phyloP scores from a whole-genome alignment of 768 basidiomycete species.

The Termitomyces sp. region DNA sequence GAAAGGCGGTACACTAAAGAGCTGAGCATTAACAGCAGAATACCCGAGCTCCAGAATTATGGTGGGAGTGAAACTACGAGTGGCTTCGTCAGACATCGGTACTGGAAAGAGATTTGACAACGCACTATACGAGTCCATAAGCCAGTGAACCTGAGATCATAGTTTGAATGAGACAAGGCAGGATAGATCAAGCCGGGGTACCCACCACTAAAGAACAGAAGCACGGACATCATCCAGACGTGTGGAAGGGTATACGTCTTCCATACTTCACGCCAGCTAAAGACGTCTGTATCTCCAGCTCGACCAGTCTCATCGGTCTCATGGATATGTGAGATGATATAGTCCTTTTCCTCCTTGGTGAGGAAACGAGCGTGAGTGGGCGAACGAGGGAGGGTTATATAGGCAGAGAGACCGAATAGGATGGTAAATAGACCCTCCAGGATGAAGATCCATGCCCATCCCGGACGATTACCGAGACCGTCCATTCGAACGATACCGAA shows the following conservation, averaged over 20 bases:
- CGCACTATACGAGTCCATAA: neutral
- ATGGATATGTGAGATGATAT: neutral
- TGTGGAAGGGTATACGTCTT: neutral
- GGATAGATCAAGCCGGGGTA: neutral
- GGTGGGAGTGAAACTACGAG: slow-evolving; percentile 55
- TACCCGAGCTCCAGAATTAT: slow-evolving; percentile 53
- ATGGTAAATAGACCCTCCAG: neutral
- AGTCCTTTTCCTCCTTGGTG: neutral
- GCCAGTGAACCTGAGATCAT: neutral
- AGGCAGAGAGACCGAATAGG: neutral
- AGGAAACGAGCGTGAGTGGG: neutral
- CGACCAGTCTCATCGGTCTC: neutral
- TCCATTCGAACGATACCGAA: neutral
- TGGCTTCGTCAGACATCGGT: slow-evolving; percentile 48
- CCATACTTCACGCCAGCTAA: neutral
- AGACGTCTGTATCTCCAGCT: neutral
- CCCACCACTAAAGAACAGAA: neutral
- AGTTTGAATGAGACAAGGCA: neutral
- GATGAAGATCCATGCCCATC: too few relatives aligned
- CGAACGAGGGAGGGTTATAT: neutral
- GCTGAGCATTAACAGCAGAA: slow-evolving; percentile 39
- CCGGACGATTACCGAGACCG: neutral
- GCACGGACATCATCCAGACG: neutral
- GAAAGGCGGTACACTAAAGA: slow-evolving; percentile 46
- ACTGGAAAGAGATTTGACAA: slow-evolving; percentile 44